A percentile compares a stretch with the other conserved stretches of the same genome.
These are phyloP conservation scores for Melanomma pulvis-pyrius DNA, from an alignment of 495 filamentous ascomycete species.

Conservation along the genomic window DNA sequence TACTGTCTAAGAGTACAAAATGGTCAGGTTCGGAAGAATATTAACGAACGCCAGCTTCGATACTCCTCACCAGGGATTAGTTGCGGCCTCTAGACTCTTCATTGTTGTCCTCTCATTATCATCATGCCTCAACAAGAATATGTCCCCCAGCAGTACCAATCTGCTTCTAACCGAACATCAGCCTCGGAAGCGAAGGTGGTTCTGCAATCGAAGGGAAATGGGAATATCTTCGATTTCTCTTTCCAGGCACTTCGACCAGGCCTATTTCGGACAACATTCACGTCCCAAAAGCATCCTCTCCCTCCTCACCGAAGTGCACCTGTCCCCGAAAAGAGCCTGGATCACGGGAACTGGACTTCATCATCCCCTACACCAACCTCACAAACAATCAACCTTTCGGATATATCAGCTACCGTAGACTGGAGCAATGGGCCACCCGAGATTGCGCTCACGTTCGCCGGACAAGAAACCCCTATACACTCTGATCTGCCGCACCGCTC, in stretches of 20 bases:
- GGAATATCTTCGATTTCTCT: slow-evolving; percentile 54
- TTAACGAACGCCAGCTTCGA: not conserved
- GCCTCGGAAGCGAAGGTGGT: slow-evolving; percentile 51
- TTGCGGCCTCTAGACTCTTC: not conserved
- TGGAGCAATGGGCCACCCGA: slow-evolving; percentile 58
- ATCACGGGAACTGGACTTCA: slow-evolving; percentile 35
- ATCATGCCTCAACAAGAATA: slow-evolving; percentile 62
- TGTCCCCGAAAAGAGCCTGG: slow-evolving; percentile 49
- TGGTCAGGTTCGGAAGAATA: not conserved
- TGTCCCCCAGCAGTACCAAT: slow-evolving; percentile 50
- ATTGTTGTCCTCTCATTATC: not conserved
- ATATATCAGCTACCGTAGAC: slow-evolving; percentile 56
- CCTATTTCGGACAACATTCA: slow-evolving; percentile 67
- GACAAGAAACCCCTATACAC: slow-evolving; percentile 55
- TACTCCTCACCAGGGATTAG: not conserved
- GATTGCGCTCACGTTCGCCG: slow-evolving; percentile 58
- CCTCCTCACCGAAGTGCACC: slow-evolving; percentile 63
- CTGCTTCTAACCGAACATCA: slow-evolving; percentile 21
- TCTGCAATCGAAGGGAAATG: slow-evolving; percentile 49
- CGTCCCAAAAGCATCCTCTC: slow-evolving; percentile 58
- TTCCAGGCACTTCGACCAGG: slow-evolving; percentile 63
- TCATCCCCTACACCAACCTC: slow-evolving; percentile 35
- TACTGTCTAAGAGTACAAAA: not conserved
- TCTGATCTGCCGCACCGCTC: slow-evolving; percentile 63
- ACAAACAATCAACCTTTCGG: slow-evolving; percentile 50